phyloP scores from a whole-genome alignment of 2,329 filamentous ascomycete species.

The Beauveria sp. region DNA sequence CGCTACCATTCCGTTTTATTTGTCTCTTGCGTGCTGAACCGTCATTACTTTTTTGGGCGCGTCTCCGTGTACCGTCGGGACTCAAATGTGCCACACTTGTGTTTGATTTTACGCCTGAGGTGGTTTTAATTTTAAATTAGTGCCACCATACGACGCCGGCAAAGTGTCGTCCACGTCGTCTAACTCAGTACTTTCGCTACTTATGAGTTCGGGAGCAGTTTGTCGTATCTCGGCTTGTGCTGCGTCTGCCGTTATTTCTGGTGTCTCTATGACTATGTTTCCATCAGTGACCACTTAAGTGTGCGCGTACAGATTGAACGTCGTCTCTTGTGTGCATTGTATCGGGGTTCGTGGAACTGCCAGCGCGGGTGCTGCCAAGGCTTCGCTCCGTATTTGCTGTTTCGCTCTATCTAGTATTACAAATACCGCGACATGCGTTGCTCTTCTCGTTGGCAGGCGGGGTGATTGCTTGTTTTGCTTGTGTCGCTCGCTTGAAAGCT shows the following conservation, averaged over 20 bases:
- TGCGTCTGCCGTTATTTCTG: neutral
- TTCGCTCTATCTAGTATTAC: neutral
- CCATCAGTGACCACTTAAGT: neutral
- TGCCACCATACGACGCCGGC: slow-evolving; percentile 1
- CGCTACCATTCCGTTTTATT: neutral
- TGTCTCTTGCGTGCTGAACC: neutral
- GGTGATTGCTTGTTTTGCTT: neutral
- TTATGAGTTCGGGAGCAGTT: neutral
- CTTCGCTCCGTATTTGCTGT: neutral
- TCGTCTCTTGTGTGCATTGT: neutral
- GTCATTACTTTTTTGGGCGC: neutral
- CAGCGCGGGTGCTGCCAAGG: neutral
- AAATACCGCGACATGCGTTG: neutral
- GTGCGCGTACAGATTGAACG: too few relatives aligned
- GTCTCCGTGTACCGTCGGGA: neutral
- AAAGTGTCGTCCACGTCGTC: neutral
- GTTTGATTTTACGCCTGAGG: neutral
- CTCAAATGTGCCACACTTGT: neutral
- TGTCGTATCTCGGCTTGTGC: neutral
- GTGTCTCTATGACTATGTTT: neutral
- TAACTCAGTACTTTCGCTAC: neutral
- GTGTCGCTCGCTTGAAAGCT: too few relatives aligned
- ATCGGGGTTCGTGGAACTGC: neutral
- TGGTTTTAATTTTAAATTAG: neutral
- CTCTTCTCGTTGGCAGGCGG: neutral